Evolutionary conservation across 495 filamentous ascomycete species (phyloP), one percentile per base, ranked within the genome.

Genomic region (Trichoderma asperelloides): DNA sequence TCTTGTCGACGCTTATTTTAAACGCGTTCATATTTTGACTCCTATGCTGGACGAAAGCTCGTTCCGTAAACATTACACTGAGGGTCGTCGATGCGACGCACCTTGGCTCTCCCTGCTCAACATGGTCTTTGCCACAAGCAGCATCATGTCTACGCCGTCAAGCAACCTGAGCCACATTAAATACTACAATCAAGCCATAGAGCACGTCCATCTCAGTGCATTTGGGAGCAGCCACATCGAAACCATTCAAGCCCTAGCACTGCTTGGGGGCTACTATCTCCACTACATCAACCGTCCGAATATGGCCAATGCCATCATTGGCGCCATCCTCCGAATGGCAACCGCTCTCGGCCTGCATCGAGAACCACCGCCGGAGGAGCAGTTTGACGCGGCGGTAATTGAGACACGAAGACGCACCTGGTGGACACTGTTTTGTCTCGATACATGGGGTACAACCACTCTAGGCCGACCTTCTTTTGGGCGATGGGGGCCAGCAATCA

Each of bases 261-360:
- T 93, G 25, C 86, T 92, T 71, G 87, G 87, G 62, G 90, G 90
- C 25, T 91, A 87, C 79, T 93, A 93, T 71, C 82, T 91, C 67
- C 90, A 93, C 76, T 93, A 91, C 74, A 85, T 89, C 70, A 90
- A 89, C 75, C 84, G 89, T 45, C 90, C 90, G 23, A 92, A 92
- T 74, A 86, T 91, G 78, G 90, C 89, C 43, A 86, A 88, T 71
- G 84, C 83, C 39, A 79, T 89, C 27, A 78, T 85, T 66, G 89
- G 89, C 23, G 88, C 88, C 37, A 84, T 87, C 33, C 78, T 90
- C 43, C 78, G 89, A 33, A 91, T 91, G 87, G 88, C 88, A 4
- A 85, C 80, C 68, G 85, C 88, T 3, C 81, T 93, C 49, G 91
- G 91, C 2, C 78, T 94, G 3, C 91, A 94, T 74, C 84, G 89